Percentiles rank a stretch among this genome's conserved stretches.
These are phyloP conservation scores for Volvariella surrecta DNA, from an alignment of 1,284 basidiomycete species.

Conservation along the genomic window DNA sequence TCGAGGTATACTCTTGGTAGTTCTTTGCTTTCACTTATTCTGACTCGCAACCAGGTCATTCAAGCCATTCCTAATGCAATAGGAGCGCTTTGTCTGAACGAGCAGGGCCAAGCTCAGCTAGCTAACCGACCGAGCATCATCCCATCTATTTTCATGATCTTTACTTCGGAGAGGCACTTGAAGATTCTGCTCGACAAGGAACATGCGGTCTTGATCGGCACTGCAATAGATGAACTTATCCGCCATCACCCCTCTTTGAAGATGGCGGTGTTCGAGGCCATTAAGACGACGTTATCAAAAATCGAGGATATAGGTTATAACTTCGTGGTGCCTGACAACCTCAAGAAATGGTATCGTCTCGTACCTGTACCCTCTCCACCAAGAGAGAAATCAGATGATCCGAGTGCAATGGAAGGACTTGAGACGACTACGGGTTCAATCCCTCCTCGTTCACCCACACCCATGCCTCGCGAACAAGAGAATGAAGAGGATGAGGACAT, in stretches of 20 bases:
- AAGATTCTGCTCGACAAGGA: conserved; percentile 92
- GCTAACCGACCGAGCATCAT: conserved; percentile 73
- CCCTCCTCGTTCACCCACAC: background rate
- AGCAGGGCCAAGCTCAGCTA: conserved; percentile 80
- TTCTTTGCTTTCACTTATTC: conserved; percentile 1
- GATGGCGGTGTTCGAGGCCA: conserved; percentile 66
- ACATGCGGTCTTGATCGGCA: conserved; percentile 83
- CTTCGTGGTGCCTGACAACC: conserved; percentile 48
- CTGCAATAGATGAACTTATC: conserved; percentile 90
- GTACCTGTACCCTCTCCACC: conserved; percentile 25
- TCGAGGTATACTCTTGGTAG: conserved; percentile 55
- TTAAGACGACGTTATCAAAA: conserved; percentile 61
- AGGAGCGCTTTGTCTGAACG: conserved; percentile 93
- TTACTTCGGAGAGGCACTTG: conserved; percentile 80
- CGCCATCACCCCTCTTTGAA: conserved; percentile 93
- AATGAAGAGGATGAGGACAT: conserved; percentile 32
- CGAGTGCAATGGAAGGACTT: conserved; percentile 48
- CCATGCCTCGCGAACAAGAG: conserved; percentile 13
- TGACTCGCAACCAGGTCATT: conserved; percentile 57
- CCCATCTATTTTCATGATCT: conserved; percentile 77
- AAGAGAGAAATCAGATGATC: conserved; percentile 16
- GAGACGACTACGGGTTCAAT: conserved; percentile 14
- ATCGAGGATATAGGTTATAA: conserved; percentile 67
- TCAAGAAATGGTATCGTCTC: conserved; percentile 60
- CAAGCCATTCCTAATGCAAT: conserved; percentile 94